Base-by-base conservation (phyloP, 768 basidiomycete species). In the Zangia roseola region DNA sequence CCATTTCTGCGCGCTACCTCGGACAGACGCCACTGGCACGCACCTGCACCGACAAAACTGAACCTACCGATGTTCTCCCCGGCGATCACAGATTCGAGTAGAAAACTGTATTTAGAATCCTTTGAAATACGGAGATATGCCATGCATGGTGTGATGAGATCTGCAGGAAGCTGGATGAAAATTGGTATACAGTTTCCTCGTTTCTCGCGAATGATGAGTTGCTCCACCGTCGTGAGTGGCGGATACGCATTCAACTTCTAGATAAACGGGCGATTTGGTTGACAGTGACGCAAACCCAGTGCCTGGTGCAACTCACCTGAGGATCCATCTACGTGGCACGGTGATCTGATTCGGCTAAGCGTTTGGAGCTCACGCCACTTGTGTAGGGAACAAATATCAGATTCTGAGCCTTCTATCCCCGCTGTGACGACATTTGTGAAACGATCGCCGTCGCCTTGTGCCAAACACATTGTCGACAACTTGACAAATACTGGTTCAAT, bases 11-110 rank as follows among this genome's bases (percentile, higher is more conserved):
- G 9, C 20, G 38, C 21, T 30, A 17, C 45, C 44, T 26, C 34
- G 45, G 30, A 16, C 14, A 33, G 37, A 47, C 28, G 10, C 28
- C 68, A n/a, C n/a, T n/a, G n/a, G n/a, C n/a, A 73, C 78, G 62
- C 63, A 95, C 95, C 91, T 67, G 94, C 84, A 33, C 97, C 97
- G 52, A 99, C 88, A 71, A 97, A 98, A 61, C 91, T 93, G 70
- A 95, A 99, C 45, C 97, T 82, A 28, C 89, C 94, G 40, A 95
- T 73, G 64, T 83, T 91, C 74, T 97, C 92, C 35, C 94, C 94
- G 24, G 82, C 88, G 24, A 91, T 77, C 37, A 98, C 88, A 39
- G 91, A 94, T 69, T 99, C 97, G 36, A 99, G 79, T 40, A 99
- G 72, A 69, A 98, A 99, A 65, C 91, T 94, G 73, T 95, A 91